Evolutionary conservation across 2,329 filamentous ascomycete genomes (phyloP), one percentile per base, ranked within the genome.

Genomic region (Aspergillus sp.): DNA sequence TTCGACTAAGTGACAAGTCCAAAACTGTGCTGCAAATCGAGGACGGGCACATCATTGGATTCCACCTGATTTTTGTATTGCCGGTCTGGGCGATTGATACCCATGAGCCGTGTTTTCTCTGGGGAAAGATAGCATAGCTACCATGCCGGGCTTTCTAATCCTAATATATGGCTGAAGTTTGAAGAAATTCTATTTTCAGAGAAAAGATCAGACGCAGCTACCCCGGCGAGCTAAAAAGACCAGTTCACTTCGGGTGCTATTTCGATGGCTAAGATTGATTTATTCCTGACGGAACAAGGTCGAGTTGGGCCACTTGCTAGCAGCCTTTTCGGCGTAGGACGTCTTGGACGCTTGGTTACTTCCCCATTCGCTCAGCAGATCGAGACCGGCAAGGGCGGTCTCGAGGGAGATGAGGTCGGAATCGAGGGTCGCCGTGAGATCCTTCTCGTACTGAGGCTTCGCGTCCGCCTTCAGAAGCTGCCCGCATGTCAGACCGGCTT

Each of bases 401-500:
- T 84, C 80, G 26, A 87, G 76, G 6, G 81, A 82, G 46, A 83
- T 77, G 12, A 69, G 75, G 4, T 82, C 73, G 6, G 84, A 69
- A 26, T 84, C 80, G 12, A 91, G 74, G 10, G 85, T 78, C n/a
- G 79, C 80, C n/a, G 81, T 69, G n/a, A 92, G 75, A 42, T 87
- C 84, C 71, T 87, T 83, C 69, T 90, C 89, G 58, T 79, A 82
- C 68, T 84, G 79, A 2, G 78, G 68, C 69, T 84, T 81, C 36
- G 85, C 82, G 49, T 82, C 84, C 12, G 80, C 75, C 42, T 86
- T 84, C 18, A 93, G 77, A 1, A 86, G 66, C 60, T 82, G 82
- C 62, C 85, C 84, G 24, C 83, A 82, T 57, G 83, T 83, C 56
- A 91, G 82, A 39, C 82, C 87, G 2, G 88, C 83, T 57, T 90